Evolutionary conservation across 1,139 yeast species (phyloP), one percentile per base, ranked within the genome.

Genomic region (Martiniozyma asiatica): DNA sequence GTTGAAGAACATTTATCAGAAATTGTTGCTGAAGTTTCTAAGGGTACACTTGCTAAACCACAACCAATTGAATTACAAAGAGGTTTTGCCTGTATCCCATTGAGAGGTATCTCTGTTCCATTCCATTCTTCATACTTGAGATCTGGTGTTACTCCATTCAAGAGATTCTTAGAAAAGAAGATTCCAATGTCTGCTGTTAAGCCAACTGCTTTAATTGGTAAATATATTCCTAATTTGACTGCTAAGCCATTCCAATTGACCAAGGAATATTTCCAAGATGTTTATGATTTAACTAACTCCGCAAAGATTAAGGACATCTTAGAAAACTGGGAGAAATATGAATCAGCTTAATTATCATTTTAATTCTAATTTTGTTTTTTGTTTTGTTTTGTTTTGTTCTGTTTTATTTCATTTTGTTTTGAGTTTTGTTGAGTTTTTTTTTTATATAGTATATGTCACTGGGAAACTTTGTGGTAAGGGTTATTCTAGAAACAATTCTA

Each of bases 91-190:
- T 92, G 92, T 50, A 89, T 89, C 48, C 99, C 99, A 56, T 73
- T 89, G 58, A 87, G 81, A 69, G 98, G 98, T 48, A 89, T 89
- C 46, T 84, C 95, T 17, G 99, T 89, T 52, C 99, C 99, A 39
- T 89, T 89, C 96, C 98, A 92, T 63, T 85, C 96, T 25, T 79
- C 94, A 21, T 89, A 92, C 65, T 71, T 89, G 65, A 80, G 89
- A 70, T 81, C 92, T 39, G 99, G 99, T 61, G 99, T 89, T 41
- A 87, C 85, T 62, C 98, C 98, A 49, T 89, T 89, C 85, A 87
- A 89, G 68, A 80, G 89, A 63, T 92, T 89, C 75, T 70, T 89
- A 64, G 76, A 78, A 56, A 89, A 85, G 78, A 89, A 89, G 73
- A 81, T 89, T 52, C 81, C 94, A 43, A 82, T 80, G 65, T 81